Evolutionary conservation across 257 asterid genomes (phyloP).

Genomic region (Salvia rosmarinus): DNA sequence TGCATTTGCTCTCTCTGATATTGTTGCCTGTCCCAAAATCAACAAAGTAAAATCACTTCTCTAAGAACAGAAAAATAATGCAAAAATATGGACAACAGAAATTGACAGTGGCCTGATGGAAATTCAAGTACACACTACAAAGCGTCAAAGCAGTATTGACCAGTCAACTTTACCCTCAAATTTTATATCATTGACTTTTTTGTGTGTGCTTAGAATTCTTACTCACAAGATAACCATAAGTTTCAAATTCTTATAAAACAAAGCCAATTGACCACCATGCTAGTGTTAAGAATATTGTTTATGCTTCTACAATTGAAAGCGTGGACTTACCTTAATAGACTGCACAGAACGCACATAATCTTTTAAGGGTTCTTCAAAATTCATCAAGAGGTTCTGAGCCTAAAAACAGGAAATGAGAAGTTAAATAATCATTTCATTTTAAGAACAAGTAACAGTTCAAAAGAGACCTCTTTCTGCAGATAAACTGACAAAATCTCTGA

Average conservation of each 20-base stretch:
- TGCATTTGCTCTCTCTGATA: conserved; percentile 85
- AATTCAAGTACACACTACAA: conserved; percentile 26
- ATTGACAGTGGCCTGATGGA: not conserved
- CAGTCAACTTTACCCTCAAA: not conserved
- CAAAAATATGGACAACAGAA: conserved; percentile 4
- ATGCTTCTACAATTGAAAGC: conserved; percentile 21
- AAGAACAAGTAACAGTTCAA: conserved; percentile 21
- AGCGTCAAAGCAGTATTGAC: not conserved
- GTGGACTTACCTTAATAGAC: conserved; percentile 77
- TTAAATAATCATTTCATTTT: conserved; percentile 24
- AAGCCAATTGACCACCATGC: not conserved
- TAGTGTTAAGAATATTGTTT: not conserved
- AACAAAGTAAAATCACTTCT: conserved; percentile 28
- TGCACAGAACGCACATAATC: conserved; percentile 98
- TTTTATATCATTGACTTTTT: not conserved
- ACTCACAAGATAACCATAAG: not conserved
- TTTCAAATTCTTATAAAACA: conserved; percentile 9
- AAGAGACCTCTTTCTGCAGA: conserved; percentile 82
- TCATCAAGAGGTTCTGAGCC: conserved; percentile 97
- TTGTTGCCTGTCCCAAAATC: conserved; percentile 70
- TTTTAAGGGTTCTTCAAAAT: conserved; percentile 92
- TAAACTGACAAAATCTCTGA: conserved; percentile 71
- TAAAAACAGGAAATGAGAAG: conserved; percentile 38
- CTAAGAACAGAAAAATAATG: conserved; percentile 23
- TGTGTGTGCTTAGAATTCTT: not conserved